phyloP scores from a whole-genome alignment of 2,329 filamentous ascomycete species.

The Colletotrichum sp. region DNA sequence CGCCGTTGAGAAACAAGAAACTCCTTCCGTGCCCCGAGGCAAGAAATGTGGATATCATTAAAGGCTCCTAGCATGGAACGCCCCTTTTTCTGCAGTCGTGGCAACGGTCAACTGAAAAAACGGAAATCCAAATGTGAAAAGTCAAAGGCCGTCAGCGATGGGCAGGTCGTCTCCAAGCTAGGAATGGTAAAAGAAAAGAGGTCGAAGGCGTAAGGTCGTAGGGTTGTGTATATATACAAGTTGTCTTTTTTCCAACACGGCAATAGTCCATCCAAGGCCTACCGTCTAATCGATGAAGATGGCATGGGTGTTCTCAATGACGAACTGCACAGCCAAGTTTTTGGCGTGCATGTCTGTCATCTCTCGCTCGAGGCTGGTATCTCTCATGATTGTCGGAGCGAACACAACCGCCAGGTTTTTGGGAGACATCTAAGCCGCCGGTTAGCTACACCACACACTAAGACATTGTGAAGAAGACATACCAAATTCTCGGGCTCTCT shows the following conservation, averaged over 20 bases:
- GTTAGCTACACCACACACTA: neutral
- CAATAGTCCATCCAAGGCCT: neutral
- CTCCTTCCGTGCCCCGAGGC: constrained; percentile 12
- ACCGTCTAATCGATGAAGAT: constrained; percentile 68
- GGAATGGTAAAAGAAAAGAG: neutral
- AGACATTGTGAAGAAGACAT: constrained; percentile 35
- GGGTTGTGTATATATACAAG: constrained; percentile 18
- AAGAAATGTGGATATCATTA: constrained; percentile 23
- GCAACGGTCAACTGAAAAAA: neutral
- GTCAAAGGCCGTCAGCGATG: neutral
- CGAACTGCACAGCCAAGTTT: constrained; percentile 88
- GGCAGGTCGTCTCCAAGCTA: neutral
- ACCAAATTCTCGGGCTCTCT: constrained; percentile 85
- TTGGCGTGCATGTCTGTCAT: constrained; percentile 96
- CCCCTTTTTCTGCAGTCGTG: neutral
- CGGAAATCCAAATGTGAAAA: constrained; percentile 5
- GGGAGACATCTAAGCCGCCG: constrained; percentile 77
- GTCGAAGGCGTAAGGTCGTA: constrained; percentile 12
- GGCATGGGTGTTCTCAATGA: constrained; percentile 86
- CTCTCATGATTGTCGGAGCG: constrained; percentile 95
- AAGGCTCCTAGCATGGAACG: constrained; percentile 3
- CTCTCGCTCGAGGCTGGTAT: constrained; percentile 86
- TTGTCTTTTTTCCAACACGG: constrained; percentile 4
- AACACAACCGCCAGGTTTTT: constrained; percentile 97
- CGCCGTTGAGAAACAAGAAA: constrained; percentile 16